Evolutionary conservation across 352 stramenopile genomes (phyloP).

Genomic region (Phytophthora vignae): DNA sequence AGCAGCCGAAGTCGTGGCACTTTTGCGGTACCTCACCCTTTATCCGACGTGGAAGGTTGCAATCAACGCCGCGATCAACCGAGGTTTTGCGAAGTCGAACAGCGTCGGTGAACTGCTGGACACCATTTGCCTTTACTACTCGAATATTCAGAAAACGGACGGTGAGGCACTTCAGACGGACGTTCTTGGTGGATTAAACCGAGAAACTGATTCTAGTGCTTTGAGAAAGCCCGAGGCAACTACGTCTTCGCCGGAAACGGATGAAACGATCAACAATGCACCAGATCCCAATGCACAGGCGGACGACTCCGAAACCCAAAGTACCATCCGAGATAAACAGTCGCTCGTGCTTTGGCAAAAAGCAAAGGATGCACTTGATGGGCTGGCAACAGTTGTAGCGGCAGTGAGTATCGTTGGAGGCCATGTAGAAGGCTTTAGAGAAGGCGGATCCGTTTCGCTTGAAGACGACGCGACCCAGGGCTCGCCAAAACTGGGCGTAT

Average conservation of each 20-base stretch:
- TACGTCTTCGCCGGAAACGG: conserved; percentile 61
- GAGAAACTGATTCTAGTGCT: conserved; percentile 16
- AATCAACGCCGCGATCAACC: conserved; percentile 68
- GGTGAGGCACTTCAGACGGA: neutral
- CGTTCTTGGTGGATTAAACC: conserved; percentile 5
- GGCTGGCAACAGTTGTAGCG: conserved; percentile 62
- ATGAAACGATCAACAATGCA: conserved; percentile 44
- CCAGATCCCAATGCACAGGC: conserved; percentile 18
- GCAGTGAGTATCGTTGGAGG: conserved; percentile 79
- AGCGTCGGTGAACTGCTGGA: conserved; percentile 66
- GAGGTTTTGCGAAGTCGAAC: conserved; percentile 60
- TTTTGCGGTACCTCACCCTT: conserved; percentile 81
- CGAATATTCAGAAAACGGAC: conserved; percentile 40
- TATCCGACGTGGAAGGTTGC: conserved; percentile 84
- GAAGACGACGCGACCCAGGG: conserved; percentile 51
- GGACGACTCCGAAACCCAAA: conserved; percentile 29
- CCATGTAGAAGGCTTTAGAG: conserved; percentile 72
- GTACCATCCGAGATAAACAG: conserved; percentile 66
- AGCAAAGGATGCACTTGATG: conserved; percentile 75
- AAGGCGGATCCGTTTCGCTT: conserved; percentile 68
- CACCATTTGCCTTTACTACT: conserved; percentile 76
- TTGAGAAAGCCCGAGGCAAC: conserved; percentile 71
- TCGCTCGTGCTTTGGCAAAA: conserved; percentile 77
- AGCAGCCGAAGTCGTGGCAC: conserved; percentile 62
- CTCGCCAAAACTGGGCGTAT: conserved; percentile 30